These are phyloP conservation scores for Xylaria sp. DNA, from an alignment of 495 filamentous ascomycete genomes.

Conservation along the genomic window DNA sequence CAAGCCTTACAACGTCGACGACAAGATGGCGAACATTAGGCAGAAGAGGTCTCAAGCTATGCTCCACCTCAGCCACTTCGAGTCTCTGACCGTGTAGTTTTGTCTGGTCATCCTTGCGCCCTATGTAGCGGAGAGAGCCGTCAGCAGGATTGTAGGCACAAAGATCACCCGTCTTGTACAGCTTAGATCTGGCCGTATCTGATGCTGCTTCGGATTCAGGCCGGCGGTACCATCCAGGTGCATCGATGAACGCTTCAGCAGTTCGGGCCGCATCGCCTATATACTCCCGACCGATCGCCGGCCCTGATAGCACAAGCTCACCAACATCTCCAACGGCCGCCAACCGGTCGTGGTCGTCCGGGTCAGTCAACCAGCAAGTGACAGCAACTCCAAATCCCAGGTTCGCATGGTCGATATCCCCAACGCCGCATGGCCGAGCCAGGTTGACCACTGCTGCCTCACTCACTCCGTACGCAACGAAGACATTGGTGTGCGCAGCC, in stretches of 20 bases:
- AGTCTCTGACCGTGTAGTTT: slow-evolving; percentile 37
- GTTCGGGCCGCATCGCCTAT: slow-evolving; percentile 40
- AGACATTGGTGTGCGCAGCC: slow-evolving; percentile 51
- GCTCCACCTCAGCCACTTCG: slow-evolving; percentile 37
- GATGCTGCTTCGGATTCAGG: slow-evolving; percentile 38
- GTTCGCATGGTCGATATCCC: slow-evolving; percentile 30
- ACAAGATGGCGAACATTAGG: background rate
- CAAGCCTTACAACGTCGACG: slow-evolving; percentile 9
- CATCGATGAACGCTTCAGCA: slow-evolving; percentile 39
- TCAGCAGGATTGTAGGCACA: slow-evolving; percentile 57
- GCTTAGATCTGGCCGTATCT: slow-evolving; percentile 18
- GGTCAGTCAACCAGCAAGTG: slow-evolving; percentile 59
- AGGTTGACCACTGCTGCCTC: slow-evolving; percentile 21
- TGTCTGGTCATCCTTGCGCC: slow-evolving; percentile 37
- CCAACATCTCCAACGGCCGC: slow-evolving; percentile 48
- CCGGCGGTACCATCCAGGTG: slow-evolving; percentile 47
- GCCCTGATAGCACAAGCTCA: slow-evolving; percentile 47
- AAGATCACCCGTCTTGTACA: slow-evolving; percentile 49
- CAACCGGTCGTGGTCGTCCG: slow-evolving; percentile 55
- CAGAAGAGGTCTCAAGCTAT: slow-evolving; percentile 44
- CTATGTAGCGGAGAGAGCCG: slow-evolving; percentile 47
- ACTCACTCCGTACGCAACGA: slow-evolving; percentile 64
- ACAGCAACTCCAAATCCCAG: slow-evolving; percentile 53
- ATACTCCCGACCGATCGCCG: slow-evolving; percentile 43
- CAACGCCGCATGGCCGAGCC: background rate